Conservation (phyloP, 1,284 basidiomycete species). For the Trichosporon faecale region DNA sequence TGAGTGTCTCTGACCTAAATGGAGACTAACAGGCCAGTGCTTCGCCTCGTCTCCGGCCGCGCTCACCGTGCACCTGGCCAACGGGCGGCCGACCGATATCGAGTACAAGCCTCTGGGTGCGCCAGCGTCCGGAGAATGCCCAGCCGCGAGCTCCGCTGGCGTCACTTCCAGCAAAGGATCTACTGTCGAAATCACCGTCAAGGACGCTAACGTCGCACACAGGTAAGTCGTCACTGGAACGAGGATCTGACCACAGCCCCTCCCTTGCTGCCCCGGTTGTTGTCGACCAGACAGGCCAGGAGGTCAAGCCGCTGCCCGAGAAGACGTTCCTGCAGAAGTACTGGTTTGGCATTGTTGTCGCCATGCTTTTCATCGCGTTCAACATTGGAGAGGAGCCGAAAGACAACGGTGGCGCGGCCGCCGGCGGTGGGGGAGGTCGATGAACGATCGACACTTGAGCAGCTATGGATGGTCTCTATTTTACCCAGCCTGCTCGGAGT, state of each 20-base stretch:
- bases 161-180: not conserved
- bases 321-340: slow-evolving; percentile 82
- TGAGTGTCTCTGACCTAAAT: not conserved
- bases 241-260: slow-evolving; percentile 15
- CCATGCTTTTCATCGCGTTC: slow-evolving; percentile 54
- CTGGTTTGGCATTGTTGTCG: slow-evolving; percentile 72
- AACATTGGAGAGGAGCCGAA: slow-evolving; percentile 34
- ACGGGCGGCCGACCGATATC: slow-evolving; percentile 12
- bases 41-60: slow-evolving; percentile 11
- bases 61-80: slow-evolving; percentile 13
- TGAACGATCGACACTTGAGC: not conserved
- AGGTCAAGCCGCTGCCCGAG: slow-evolving; percentile 62
- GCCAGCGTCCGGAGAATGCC: slow-evolving; percentile 6
- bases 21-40: slow-evolving; percentile 11
- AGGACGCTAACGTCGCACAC: not conserved
- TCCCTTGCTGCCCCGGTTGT: slow-evolving; percentile 61
- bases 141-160: not conserved
- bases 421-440: not conserved
- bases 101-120: slow-evolving; percentile 16
- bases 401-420: not conserved
- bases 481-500: not conserved
- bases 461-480: not conserved
- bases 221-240: not conserved
- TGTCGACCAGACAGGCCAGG: slow-evolving; percentile 63
- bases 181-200: not conserved